A percentile compares a stretch with the other conserved stretches of the same genome.
phyloP scores from a whole-genome alignment of 2,329 filamentous ascomycete species.

The Cephalotrichum gorgonifer region DNA sequence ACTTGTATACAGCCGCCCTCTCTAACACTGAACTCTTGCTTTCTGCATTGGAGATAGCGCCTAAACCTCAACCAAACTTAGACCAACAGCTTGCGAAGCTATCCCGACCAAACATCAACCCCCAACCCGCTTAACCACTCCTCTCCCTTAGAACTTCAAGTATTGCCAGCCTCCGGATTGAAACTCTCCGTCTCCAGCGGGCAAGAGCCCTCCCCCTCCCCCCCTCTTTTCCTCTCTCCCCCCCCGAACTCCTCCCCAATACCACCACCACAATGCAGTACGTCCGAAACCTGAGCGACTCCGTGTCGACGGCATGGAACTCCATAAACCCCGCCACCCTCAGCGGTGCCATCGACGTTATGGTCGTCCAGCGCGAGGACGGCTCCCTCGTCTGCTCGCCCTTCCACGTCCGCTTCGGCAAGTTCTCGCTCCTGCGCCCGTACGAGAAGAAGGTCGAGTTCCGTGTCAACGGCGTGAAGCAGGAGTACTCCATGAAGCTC shows the following conservation, averaged over 20 bases:
- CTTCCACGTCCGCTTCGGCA: conserved; percentile 97
- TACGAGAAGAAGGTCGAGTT: conserved; percentile 99
- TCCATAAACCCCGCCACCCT: conserved; percentile 97
- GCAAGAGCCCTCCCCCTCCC: not conserved
- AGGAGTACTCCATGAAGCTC: conserved; percentile 95
- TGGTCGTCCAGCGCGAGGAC: conserved; percentile 94
- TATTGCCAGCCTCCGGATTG: not conserved
- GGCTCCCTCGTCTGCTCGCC: conserved; percentile 83
- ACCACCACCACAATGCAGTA: conserved; percentile 67
- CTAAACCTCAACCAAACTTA: not conserved
- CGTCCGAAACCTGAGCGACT: conserved; percentile 89
- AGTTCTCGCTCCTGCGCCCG: conserved; percentile 89
- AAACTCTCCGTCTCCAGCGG: not conserved
- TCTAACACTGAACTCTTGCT: no score
- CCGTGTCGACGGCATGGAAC: conserved; percentile 98
- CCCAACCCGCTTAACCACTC: not conserved
- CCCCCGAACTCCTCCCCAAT: not conserved
- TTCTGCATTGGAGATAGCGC: not conserved
- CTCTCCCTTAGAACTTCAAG: not conserved
- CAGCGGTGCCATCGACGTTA: conserved; percentile 96
- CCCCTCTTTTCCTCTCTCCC: not conserved
- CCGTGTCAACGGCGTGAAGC: conserved; percentile 81
- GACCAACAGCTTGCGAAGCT: not conserved
- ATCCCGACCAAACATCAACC: not conserved
- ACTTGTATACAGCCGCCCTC: no score